A percentile compares a stretch with the other conserved stretches of the same genome.
Evolutionary conservation across 1,284 basidiomycete genomes (phyloP).

Genomic region (Cerioporus squamosus): DNA sequence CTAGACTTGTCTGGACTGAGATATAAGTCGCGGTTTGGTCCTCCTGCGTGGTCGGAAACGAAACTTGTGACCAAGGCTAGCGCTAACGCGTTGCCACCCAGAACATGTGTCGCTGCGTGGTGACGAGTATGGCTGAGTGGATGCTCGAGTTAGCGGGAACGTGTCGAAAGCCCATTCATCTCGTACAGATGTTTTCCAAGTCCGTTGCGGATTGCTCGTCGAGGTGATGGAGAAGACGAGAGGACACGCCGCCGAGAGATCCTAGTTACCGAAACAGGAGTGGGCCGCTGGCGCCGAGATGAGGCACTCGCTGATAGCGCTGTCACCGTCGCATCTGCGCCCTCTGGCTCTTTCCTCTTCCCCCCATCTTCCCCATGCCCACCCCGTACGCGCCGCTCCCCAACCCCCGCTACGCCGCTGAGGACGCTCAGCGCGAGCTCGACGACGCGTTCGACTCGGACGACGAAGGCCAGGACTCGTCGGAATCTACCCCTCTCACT

Average conservation of each 20-base stretch:
- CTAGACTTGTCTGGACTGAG: no score
- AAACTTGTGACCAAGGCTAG: no score
- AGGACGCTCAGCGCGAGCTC: conserved; percentile 60
- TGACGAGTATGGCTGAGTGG: no score
- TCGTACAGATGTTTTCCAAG: no score
- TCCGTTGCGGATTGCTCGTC: no score
- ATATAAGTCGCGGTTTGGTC: no score
- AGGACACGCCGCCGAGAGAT: conserved; percentile 1
- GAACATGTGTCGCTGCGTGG: no score
- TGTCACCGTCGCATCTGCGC: background rate
- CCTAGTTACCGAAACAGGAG: no score
- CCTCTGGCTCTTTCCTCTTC: conserved; percentile 3
- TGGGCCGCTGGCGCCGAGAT: background rate
- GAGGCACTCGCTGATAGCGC: conserved; percentile 9
- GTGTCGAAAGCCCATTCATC: no score
- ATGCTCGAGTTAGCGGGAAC: no score
- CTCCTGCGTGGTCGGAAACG: no score
- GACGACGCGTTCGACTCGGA: conserved; percentile 68
- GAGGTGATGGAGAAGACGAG: background rate
- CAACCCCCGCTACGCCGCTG: conserved; percentile 47
- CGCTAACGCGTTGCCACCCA: no score
- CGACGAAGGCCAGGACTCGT: conserved; percentile 47
- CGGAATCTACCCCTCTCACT: conserved; percentile 46
- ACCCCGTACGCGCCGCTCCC: conserved; percentile 56
- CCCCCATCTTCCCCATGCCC: conserved; percentile 19